Base-by-base conservation (phyloP, 371 early-diverging fungal genomes). In the Furculomyces boomerangus region DNA sequence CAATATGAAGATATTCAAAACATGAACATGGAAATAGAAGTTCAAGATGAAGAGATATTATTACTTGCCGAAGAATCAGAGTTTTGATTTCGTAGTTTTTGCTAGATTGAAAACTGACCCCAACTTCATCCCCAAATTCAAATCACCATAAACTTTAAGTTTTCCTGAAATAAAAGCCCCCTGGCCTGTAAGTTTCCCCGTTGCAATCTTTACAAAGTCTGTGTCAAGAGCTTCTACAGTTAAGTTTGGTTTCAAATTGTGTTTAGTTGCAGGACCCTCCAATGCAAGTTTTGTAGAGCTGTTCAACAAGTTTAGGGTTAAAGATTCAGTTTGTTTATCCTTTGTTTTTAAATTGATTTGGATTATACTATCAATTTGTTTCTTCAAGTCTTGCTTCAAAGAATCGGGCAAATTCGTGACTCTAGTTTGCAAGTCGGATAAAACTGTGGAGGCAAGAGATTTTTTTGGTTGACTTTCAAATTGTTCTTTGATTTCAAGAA, bases 151-250 rank as follows among this genome's bases (percentile, higher is more conserved):
- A 63, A 87, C 67, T 72, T 88, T 88, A 62, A 91, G 77, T 68
- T 82, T 88, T 56, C 91, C 89, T n/a, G 70, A 63, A 83, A 88
- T 88, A 65, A 86, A 91, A 22, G 88, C 88, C 60, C 79, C 75
- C 72, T 86, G 88, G 24, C 80, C 84, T 8, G 73, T 92, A 43
- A 86, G 67, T 74, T 92, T 91, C 48, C 87, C 88, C 30, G 69
- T 57, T 26, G 87, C 82, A 51, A 93, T 65, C 52, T 85, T 79
- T 41, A 86, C 82, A 77, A 93, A 89, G 68, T 86, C 90, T n/a
- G 43, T 20, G 22, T 20, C 20, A 8, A 39, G 5, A 35, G 44
- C 7, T 3, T 20, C 18, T 5, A 43, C 22, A 20, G 43, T 43
- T n/a, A 43, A n/a, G 3, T 10, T 3, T 5, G 43, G 20, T 43